Base-by-base conservation (phyloP, 106 monocot species). In the Hemerocallis citrina region DNA sequence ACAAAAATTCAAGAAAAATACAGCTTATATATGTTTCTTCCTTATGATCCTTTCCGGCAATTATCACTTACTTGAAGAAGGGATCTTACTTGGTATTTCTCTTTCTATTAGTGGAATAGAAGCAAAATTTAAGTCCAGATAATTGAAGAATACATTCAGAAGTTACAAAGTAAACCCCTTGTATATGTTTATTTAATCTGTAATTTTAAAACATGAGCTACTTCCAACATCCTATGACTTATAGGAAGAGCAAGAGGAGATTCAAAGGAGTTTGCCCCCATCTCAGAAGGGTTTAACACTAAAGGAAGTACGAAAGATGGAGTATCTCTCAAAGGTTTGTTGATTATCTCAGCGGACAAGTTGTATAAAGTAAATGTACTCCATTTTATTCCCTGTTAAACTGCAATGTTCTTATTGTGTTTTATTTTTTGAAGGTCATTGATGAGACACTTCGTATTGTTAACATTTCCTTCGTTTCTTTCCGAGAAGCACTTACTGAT, bases 221-320 rank as follows among this genome's bases (percentile, higher is more conserved):
- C 15, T 48, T 28, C 11, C 52, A 21, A 44, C 41, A 43, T 49
- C 40, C 8, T 60, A 38, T 57, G 24, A 12, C 6, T 64, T 58
- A 1, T 59, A 94, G 94, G 75, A 72, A 7, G 95, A 95, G 74
- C 95, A 95, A 71, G 85, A 81, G 63, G 80, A 80, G 43, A 90
- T 95, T 9, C 83, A 73, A 55, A 86, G 68, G 60, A 83, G 37
- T 57, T 63, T 73, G 36, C 80, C 78, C 6, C 48, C 73, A 27
- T 59, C 17, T 10, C 86, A 86, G 45, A 79, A 90, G 29, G 85
- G 75, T 20, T 72, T 95, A 28, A 84, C 80, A 22, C 72, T 95
- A 4, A 75, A 77, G 38, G 86, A 95, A 38, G 23, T 75, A 23
- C 69, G 76, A 63, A 80, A 95, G 71, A 95, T 95, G 95, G 78